Conservation (phyloP, 1,139 yeast genomes). For the Yamadazyma epiphylla region DNA sequence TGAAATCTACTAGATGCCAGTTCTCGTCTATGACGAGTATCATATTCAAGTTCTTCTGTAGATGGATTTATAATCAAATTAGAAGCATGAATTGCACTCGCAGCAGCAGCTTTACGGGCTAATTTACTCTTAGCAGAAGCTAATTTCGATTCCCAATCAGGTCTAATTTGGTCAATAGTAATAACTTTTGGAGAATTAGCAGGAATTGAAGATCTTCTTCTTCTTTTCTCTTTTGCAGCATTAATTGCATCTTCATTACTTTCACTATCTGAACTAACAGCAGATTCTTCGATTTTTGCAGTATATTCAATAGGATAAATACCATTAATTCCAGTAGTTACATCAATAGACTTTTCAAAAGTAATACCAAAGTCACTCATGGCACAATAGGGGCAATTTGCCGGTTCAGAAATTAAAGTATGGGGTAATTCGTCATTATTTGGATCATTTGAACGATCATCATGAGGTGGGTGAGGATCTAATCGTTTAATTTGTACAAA, state of each 20-base stretch:
- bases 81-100: slow-evolving; percentile 87
- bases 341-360: slow-evolving; percentile 58
- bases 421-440: slow-evolving; percentile 43
- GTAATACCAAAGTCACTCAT: slow-evolving; percentile 82
- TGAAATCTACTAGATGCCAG: slow-evolving; percentile 16
- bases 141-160: slow-evolving; percentile 85
- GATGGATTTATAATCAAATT: slow-evolving; percentile 47
- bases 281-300: neutral
- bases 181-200: slow-evolving; percentile 64
- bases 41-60: slow-evolving; percentile 17
- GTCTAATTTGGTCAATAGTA: slow-evolving; percentile 77
- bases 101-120: slow-evolving; percentile 88
- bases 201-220: slow-evolving; percentile 46
- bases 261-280: slow-evolving; percentile 1
- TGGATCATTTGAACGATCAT: slow-evolving; percentile 32
- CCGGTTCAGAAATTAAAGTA: slow-evolving; percentile 76
- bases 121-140: slow-evolving; percentile 68
- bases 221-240: slow-evolving; percentile 3
- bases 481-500: slow-evolving; percentile 91
- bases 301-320: slow-evolving; percentile 25
- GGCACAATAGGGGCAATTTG: slow-evolving; percentile 93
- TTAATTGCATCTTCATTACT: slow-evolving; percentile 5
- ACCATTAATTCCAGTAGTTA: slow-evolving; percentile 55
- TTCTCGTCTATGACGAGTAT: slow-evolving; percentile 14
- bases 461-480: slow-evolving; percentile 96